phyloP scores from a whole-genome alignment of 1,284 basidiomycete species.

The Coniophora puteana region DNA sequence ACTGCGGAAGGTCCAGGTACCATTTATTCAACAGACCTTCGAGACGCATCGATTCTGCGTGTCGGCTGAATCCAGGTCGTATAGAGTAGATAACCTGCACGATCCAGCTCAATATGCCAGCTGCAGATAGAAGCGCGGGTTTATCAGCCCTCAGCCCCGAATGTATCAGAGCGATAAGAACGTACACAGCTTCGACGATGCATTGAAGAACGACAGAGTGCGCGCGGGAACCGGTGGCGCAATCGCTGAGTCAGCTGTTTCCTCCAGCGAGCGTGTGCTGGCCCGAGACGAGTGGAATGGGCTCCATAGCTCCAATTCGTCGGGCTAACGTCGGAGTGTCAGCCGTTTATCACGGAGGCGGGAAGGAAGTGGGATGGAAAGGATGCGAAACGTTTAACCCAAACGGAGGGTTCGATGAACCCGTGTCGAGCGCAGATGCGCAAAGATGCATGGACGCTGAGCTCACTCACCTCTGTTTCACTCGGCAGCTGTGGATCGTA shows the following conservation, averaged over 20 bases:
- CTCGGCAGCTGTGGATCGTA: conserved; percentile 74
- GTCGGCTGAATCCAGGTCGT: conserved; percentile 50
- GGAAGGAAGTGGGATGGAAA: conserved; percentile 6
- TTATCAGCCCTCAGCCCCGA: conserved; percentile 3
- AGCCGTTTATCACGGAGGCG: conserved; percentile 1
- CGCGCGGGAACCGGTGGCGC: conserved; percentile 40
- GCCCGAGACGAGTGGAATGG: conserved; percentile 37
- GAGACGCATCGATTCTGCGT: conserved; percentile 53
- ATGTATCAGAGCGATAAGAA: conserved; percentile 12
- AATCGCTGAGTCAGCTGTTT: conserved; percentile 15
- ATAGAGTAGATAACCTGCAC: conserved; percentile 76
- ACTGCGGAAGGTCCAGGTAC: conserved; percentile 70
- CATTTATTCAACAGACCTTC: conserved; percentile 75
- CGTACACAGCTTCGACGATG: conserved; percentile 68
- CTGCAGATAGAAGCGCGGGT: conserved; percentile 30
- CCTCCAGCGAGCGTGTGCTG: conserved; percentile 19
- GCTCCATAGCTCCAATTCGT: conserved; percentile 61
- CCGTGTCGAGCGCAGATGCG: not conserved
- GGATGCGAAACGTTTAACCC: not conserved
- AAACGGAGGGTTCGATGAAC: not conserved
- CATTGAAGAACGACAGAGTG: conserved; percentile 74
- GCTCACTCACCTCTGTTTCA: conserved; percentile 55
- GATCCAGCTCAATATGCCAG: conserved; percentile 62
- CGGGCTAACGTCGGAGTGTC: conserved; percentile 37
- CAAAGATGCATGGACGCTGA: not conserved